phyloP scores from a whole-genome alignment of 257 asterid species.

The Forsythia viridissima region DNA sequence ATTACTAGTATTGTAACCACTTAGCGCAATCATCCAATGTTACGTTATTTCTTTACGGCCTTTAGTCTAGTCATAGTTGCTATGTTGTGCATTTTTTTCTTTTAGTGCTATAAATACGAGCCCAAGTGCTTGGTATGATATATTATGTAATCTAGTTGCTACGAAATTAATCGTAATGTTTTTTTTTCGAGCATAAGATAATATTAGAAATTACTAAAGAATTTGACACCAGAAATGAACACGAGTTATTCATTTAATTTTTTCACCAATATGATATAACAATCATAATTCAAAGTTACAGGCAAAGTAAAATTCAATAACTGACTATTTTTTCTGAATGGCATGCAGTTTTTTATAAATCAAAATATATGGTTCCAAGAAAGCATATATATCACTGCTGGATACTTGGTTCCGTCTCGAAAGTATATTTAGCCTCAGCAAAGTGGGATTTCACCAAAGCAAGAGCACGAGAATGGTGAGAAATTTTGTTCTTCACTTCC shows the following conservation, averaged over 20 bases:
- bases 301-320: not conserved
- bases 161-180: too few relatives aligned
- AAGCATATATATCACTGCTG: constrained; percentile 17
- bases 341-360: not conserved
- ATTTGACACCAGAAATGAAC: not conserved
- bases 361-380: not conserved
- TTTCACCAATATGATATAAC: not conserved
- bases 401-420: constrained; percentile 39
- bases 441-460: constrained; percentile 76
- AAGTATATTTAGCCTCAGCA: constrained; percentile 64
- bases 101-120: too few relatives aligned
- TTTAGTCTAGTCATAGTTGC: too few relatives aligned
- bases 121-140: too few relatives aligned
- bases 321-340: not conserved
- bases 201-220: not conserved
- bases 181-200: not conserved
- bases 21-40: too few relatives aligned
- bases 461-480: constrained; percentile 82
- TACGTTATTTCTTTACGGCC: too few relatives aligned
- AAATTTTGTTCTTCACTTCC: constrained; percentile 82
- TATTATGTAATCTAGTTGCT: too few relatives aligned
- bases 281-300: not conserved
- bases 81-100: too few relatives aligned
- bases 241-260: not conserved
- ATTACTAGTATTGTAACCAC: too few relatives aligned